Base-by-base conservation (phyloP, 495 filamentous ascomycete genomes). In the Aspergillus indologenus region DNA sequence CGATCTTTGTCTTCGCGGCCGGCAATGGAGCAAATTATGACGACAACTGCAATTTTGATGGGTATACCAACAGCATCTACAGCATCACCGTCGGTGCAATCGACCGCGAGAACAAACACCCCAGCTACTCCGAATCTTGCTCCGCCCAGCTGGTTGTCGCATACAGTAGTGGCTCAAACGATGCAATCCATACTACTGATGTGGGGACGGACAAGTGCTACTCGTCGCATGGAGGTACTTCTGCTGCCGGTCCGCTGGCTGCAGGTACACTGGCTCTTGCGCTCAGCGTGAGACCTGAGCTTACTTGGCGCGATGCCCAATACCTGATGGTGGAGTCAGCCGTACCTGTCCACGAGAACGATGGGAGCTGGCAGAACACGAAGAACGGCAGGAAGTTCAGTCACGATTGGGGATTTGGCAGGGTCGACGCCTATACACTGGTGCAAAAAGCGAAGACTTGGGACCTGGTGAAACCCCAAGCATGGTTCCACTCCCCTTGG, bases 11-110 rank as follows among this genome's bases (percentile, higher is more conserved):
- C 50, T 98, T 98, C 72, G 94, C 94, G 18, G 94, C 92, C 61
- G 94, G 94, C 57, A 98, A 98, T 68, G 94, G 94, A 40, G 95
- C 92, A 22, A 71, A 75, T n/a, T 81, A 67, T 49, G 92, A 88
- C 44, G 94, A 98, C 68, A 97, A 98, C 75, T 98, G 94, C 83
- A 98, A 98, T 69, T 98, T 98, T 66, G 94, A 98, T 68, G 94
- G 94, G 12, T 98, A 98, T 71, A 98, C 95, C 62, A 98, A 98
- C 76, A 96, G 91, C 68, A 98, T 98, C 57, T 98, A 98, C 80
- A 96, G 90, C 68, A 91, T 98, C 65, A 96, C 92, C 1, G 92
- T 98, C 29, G 94, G 95, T 19, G 94, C 93, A 29, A 87, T 98
- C 66, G 93, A 96, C 68, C 77, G 90, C 48, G 85, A 89, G 64